Evolutionary conservation across 2,329 filamentous ascomycete species (phyloP).

Genomic region (Fusarium citri): DNA sequence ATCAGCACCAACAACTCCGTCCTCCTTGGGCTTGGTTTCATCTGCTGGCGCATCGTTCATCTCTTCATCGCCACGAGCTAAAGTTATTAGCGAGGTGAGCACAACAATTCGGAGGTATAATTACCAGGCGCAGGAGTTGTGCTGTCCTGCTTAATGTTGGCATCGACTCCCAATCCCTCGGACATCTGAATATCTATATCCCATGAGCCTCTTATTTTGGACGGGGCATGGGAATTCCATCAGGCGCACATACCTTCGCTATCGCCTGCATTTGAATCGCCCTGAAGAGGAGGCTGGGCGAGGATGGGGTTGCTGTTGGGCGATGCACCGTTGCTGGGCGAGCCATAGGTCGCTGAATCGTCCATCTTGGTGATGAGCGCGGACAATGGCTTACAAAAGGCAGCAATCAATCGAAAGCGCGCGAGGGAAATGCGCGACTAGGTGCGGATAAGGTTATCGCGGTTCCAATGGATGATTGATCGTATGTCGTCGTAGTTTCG

Average conservation of each 20-base stretch:
- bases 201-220: conserved; percentile 30
- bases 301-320: conserved; percentile 67
- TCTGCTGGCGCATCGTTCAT: conserved; percentile 75
- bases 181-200: conserved; percentile 73
- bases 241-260: conserved; percentile 58
- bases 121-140: conserved; percentile 67
- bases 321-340: conserved; percentile 66
- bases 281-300: conserved; percentile 65
- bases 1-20: conserved; percentile 61
- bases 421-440: conserved; percentile 27
- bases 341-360: conserved; percentile 67
- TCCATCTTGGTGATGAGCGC: conserved; percentile 62
- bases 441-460: conserved; percentile 2
- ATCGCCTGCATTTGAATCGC: conserved; percentile 55
- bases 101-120: conserved; percentile 69
- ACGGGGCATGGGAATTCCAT: not conserved
- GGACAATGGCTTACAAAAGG: conserved; percentile 16
- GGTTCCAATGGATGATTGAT: conserved; percentile 14
- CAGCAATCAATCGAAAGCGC: conserved; percentile 36
- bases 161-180: conserved; percentile 60
- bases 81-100: conserved; percentile 67
- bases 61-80: conserved; percentile 78
- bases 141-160: conserved; percentile 70
- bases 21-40: conserved; percentile 63
- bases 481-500: conserved; percentile 25